Base-by-base conservation (phyloP, 2,329 filamentous ascomycete species). In the Cladophialophora carrionii region DNA sequence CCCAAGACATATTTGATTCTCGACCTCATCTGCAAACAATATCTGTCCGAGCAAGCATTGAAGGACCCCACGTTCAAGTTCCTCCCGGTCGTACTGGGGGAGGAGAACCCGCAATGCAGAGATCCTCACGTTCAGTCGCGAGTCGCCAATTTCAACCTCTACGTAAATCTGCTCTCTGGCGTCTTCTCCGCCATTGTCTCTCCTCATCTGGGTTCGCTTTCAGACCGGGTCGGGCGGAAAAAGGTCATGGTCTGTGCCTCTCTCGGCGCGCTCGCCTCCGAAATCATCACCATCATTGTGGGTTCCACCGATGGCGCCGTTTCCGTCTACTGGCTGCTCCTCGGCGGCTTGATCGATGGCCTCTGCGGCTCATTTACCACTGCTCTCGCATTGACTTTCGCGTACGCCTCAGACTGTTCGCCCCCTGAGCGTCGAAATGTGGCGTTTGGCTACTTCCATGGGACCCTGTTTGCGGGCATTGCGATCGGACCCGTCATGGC, bases 391-490 rank as follows among this genome's bases (percentile, higher is more conserved):
- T 80, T 96, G 64, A 88, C 87, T 24, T 89, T 96, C 75, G 92
- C 94, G 0, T 99, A 98, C 76, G 89, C 90, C 12, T 88, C 91
- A 48, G 95, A 99, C 76, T 96, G 92, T 77, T 94, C 92, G 0
- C 82, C 90, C 3, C 90, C 92, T 0, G 89, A 90, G 32, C 87
- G 86, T 73, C 87, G 95, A 22, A 90, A 89, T 65, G 90, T 96
- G 7, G 87, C 88, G 4, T 95, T 98, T 76, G 93, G 92, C 6
- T 94, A 93, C 74, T 89, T 98, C 72, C 91, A 98, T 72, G 92
- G 91, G 10, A 92, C 89, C 71, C 82, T 99, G 8, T 98, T 96
- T 76, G 84, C 85, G 1, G 95, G 95, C n/a, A 86, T 98, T 53
- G 94, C 95, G 0, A 78, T 94, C 34, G 95, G 95, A 0, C 95